Base-by-base conservation (phyloP, 148 eudicot species). In the Cornus controversa region DNA sequence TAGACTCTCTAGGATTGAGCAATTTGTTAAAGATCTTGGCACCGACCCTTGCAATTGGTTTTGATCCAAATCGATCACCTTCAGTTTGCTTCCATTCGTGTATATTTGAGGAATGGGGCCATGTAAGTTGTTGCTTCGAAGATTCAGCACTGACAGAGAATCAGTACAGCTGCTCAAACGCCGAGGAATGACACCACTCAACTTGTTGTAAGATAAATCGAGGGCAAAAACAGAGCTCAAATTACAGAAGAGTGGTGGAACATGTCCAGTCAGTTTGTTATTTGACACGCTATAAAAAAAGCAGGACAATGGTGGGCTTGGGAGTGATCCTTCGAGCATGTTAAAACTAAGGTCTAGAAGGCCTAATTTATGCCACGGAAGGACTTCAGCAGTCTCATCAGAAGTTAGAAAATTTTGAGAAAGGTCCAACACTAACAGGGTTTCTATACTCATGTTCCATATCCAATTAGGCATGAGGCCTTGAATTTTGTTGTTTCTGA, bases 391-490 rank as follows among this genome's bases (percentile, higher is more conserved):
- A 40, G 66, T 31, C 0, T 42, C 36, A 16, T 83, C 82, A 65
- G 76, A 75, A 6, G 77, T 80, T 10, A 83, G 47, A n/a, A 22
- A n/a, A 74, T 80, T 82, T 0, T 13, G 0, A 14, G 27, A 2
- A 5, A 77, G 78, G 47, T 10, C 27, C n/a, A 80, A 15, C 0
- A 11, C 5, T 5, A 14, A 24, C 5, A 85, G 75, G 36, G 71
- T 80, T n/a, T 78, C 82, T 79, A 36, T 62, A 16, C 81, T 67
- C 0, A 40, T 27, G 66, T 85, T 80, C 73, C 70, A 53, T 25
- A 85, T 29, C 88, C 88, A 85, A 0, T 42, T 69, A 0, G 84
- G 87, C n/a, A 84, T 75, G 8, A 6, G 67, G 15, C 78, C 78
- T 0, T 57, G 42, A 67, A 79, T 67, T 11, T 68, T 29, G 29